Evolutionary conservation across 2,329 filamentous ascomycete genomes (phyloP), one percentile per base, ranked within the genome.

Genomic region (Emydomyces testavorans): DNA sequence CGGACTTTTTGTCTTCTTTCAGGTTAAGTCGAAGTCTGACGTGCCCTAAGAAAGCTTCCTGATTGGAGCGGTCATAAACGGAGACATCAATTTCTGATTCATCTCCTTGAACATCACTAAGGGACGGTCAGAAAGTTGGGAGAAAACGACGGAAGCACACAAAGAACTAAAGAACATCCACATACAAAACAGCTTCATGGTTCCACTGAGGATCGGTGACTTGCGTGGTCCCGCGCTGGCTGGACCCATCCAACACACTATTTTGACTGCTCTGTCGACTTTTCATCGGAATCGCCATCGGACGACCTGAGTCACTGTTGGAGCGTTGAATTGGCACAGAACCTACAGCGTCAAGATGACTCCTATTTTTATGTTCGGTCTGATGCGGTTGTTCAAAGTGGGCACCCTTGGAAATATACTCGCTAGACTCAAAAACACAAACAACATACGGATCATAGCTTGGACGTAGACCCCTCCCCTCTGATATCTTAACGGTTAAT

Each of bases 211-310:
- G 90, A 63, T 85, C 85, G 6, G 87, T 90, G 51, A 89, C 73
- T 48, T 78, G 73, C 46, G 79, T 77, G 56, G 80, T 80, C 31
- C 67, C 67, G 54, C 72, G 71, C 56, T 73, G 70, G 52, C 78
- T 75, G 52, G 73, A 71, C 52, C 71, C 73, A 58, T 94, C 85
- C 29, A 77, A 75, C 54, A 83, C 73, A 60, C 90, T 94, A 48
- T 89, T 94, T 68, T 90, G 89, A 70, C 90, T 96, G 69, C 90
- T 96, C 64, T 96, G 92, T 48, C 92, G 82, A 65, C 89, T 96
- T 59, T 83, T 82, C 87, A 96, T 95, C 1, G 92, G 92, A 55
- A 98, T 96, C 26, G 88, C 86, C 81, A 95, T 90, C 13, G 88
- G 78, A 45, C 83, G 78, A 23, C 88, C 85, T 24, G 82, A 83